phyloP scores from a whole-genome alignment of 129 eudicot species.

The Erigeron canadensis region DNA sequence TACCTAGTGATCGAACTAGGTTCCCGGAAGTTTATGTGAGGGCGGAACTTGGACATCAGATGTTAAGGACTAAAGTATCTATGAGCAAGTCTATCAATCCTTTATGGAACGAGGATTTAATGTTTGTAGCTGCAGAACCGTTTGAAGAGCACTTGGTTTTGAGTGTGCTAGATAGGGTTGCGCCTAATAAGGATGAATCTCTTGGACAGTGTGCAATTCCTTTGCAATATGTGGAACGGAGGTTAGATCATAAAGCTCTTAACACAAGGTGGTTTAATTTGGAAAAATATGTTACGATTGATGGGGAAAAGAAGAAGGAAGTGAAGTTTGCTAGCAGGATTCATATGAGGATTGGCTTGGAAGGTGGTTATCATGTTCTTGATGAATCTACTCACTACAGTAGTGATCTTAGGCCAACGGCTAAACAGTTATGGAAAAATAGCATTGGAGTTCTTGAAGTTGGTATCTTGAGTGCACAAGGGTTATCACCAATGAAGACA shows the following conservation, averaged over 20 bases:
- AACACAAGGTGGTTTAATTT: slow-evolving; percentile 59
- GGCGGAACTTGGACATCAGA: slow-evolving; percentile 61
- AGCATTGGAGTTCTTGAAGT: slow-evolving; percentile 66
- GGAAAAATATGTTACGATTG: slow-evolving; percentile 53
- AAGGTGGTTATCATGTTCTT: slow-evolving; percentile 71
- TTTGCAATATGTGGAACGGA: slow-evolving; percentile 55
- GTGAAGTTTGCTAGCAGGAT: slow-evolving; percentile 57
- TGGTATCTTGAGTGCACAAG: slow-evolving; percentile 55
- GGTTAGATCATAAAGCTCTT: slow-evolving; percentile 51
- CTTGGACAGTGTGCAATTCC: slow-evolving; percentile 55
- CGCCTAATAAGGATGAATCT: slow-evolving; percentile 52
- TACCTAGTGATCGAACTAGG: slow-evolving; percentile 50
- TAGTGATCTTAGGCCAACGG: slow-evolving; percentile 61
- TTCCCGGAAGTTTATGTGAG: slow-evolving; percentile 62
- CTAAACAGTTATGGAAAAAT: slow-evolving; percentile 62
- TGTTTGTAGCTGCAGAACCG: slow-evolving; percentile 73
- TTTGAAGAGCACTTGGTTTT: slow-evolving; percentile 64
- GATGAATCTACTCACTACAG: slow-evolving; percentile 74
- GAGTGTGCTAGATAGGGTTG: slow-evolving; percentile 57
- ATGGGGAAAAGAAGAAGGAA: slow-evolving; percentile 70
- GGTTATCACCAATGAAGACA: slow-evolving; percentile 56
- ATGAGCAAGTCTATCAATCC: slow-evolving; percentile 62
- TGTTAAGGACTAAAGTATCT: slow-evolving; percentile 52
- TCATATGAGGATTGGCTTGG: slow-evolving; percentile 56
- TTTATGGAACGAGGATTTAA: slow-evolving; percentile 65